Evolutionary conservation across 148 eudicot species (phyloP).

Genomic region (Hydrangea macrophylla): DNA sequence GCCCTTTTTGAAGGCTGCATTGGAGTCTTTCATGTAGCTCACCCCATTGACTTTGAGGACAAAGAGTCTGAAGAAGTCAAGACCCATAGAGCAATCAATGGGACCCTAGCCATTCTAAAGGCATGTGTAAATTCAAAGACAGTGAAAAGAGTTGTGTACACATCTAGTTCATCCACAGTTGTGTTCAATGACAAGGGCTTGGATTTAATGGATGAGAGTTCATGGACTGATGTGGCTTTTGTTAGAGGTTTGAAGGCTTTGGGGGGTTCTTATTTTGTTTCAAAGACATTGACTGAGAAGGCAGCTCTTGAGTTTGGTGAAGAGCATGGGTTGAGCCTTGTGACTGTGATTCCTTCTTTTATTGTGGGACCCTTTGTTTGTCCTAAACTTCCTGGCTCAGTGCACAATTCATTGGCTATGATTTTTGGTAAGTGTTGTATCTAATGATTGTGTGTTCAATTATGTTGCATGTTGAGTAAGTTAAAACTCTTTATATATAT

Average conservation of each 20-base stretch:
- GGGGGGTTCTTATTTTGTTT: conserved; percentile 9
- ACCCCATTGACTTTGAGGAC: conserved; percentile 20
- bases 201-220: conserved; percentile 12
- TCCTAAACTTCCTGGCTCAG: conserved; percentile 18
- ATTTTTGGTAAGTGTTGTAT: conserved; percentile 16
- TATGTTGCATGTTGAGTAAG: background rate
- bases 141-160: conserved; percentile 31
- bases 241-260: background rate
- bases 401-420: conserved; percentile 9
- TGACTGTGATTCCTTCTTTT: conserved; percentile 18
- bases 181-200: background rate
- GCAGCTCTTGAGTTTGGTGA: conserved; percentile 24
- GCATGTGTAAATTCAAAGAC: conserved; percentile 23
- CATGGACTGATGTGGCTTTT: conserved; percentile 21
- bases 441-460: background rate
- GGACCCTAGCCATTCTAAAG: conserved; percentile 21
- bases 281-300: conserved; percentile 23
- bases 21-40: conserved; percentile 34
- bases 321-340: conserved; percentile 24
- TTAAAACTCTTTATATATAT: background rate
- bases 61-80: conserved; percentile 22
- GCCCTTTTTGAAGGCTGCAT: conserved; percentile 32
- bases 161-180: conserved; percentile 22
- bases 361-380: conserved; percentile 26
- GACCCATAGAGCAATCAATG: conserved; percentile 9